Conservation (phyloP, 306 rosid genomes). For the Sicyos edulis region DNA sequence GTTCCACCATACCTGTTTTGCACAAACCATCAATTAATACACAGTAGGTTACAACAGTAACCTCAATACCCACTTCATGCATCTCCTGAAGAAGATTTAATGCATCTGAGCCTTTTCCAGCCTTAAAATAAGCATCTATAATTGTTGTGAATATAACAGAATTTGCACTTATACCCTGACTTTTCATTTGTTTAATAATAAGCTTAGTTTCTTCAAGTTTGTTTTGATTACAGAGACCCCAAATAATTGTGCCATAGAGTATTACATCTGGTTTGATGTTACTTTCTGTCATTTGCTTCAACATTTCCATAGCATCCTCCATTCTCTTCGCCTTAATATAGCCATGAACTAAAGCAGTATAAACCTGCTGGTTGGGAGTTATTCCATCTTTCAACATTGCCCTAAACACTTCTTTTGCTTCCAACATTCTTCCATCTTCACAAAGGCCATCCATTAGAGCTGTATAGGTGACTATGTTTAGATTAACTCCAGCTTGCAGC, state of each 20-base stretch:
- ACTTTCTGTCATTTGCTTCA: slow-evolving; percentile 60
- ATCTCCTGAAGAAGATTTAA: slow-evolving; percentile 57
- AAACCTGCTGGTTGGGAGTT: slow-evolving; percentile 48
- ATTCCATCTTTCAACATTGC: slow-evolving; percentile 54
- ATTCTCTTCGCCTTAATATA: slow-evolving; percentile 55
- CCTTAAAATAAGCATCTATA: slow-evolving; percentile 78
- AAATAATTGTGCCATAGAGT: slow-evolving; percentile 69
- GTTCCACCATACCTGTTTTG: slow-evolving; percentile 59
- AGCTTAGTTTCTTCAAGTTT: slow-evolving; percentile 57
- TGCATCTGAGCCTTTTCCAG: slow-evolving; percentile 57
- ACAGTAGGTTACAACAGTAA: slow-evolving; percentile 66
- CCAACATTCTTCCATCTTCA: slow-evolving; percentile 60
- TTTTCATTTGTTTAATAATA: slow-evolving; percentile 50
- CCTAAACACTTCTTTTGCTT: slow-evolving; percentile 67
- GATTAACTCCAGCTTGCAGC: slow-evolving; percentile 50
- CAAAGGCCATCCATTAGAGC: slow-evolving; percentile 77
- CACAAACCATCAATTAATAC: slow-evolving; percentile 85
- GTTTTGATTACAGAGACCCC: slow-evolving; percentile 65
- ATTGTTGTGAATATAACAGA: slow-evolving; percentile 62
- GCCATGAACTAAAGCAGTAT: slow-evolving; percentile 77
- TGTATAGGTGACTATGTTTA: slow-evolving; percentile 61
- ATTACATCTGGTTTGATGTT: slow-evolving; percentile 51
- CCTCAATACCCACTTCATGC: slow-evolving; percentile 55
- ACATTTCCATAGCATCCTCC: slow-evolving; percentile 49
- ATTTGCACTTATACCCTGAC: slow-evolving; percentile 50